phyloP scores from a whole-genome alignment of 2,329 filamentous ascomycete genomes.

The Microthyrium microscopicum region DNA sequence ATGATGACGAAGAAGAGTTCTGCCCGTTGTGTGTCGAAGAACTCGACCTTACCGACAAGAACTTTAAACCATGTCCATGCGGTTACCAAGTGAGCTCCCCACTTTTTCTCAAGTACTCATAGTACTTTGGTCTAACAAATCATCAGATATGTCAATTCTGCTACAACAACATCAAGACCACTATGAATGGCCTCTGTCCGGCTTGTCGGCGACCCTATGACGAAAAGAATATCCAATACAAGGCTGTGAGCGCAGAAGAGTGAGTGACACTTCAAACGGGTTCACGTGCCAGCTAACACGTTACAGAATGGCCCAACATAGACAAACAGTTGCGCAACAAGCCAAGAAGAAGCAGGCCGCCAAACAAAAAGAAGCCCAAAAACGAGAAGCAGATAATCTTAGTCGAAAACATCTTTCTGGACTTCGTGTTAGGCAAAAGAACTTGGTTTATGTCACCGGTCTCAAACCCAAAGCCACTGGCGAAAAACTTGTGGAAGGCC shows the following conservation, averaged over 20 bases:
- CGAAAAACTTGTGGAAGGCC: slow-evolving; percentile 76
- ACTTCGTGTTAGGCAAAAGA: slow-evolving; percentile 93
- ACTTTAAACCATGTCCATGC: slow-evolving; percentile 92
- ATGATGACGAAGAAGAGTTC: slow-evolving; percentile 32
- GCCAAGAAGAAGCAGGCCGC: slow-evolving; percentile 84
- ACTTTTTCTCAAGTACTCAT: background rate
- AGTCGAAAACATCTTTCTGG: slow-evolving; percentile 93
- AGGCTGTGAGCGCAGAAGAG: slow-evolving; percentile 89
- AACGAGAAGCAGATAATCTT: slow-evolving; percentile 87
- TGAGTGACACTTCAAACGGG: slow-evolving; percentile 37
- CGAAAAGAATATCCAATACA: slow-evolving; percentile 94
- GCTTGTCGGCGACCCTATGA: slow-evolving; percentile 91
- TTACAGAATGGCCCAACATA: slow-evolving; percentile 52
- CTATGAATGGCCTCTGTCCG: slow-evolving; percentile 94
- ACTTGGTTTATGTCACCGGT: slow-evolving; percentile 93
- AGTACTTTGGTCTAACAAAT: background rate
- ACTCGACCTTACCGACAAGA: slow-evolving; percentile 92
- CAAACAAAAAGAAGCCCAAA: slow-evolving; percentile 88
- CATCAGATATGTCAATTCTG: slow-evolving; percentile 93
- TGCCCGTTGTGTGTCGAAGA: slow-evolving; percentile 98
- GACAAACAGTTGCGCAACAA: slow-evolving; percentile 59
- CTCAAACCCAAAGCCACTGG: slow-evolving; percentile 83
- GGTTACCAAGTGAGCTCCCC: slow-evolving; percentile 72
- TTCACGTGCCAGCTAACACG: slow-evolving; percentile 12
- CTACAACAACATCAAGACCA: slow-evolving; percentile 98